Evolutionary conservation across 1,284 basidiomycete genomes (phyloP), one percentile per base, ranked within the genome.

Genomic region (Melampsora americana): DNA sequence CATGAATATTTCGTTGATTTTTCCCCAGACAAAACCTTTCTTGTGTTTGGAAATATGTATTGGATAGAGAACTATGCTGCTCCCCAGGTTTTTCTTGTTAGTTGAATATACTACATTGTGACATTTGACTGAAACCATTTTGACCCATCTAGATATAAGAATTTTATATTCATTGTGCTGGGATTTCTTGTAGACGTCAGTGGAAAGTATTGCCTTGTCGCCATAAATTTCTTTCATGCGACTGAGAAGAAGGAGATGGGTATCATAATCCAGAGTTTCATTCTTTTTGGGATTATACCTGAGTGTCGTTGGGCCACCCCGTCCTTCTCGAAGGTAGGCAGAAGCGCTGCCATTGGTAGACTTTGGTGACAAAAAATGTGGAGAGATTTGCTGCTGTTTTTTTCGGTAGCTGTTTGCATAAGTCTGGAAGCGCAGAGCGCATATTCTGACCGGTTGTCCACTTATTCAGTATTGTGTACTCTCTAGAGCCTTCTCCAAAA

Each of bases 31-130:
- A n/a, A 50, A 56, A 35, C 48, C 20, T 68, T 68, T 32, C 7
- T 56, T 28, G 39, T 42, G 6, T 42, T 50, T 26, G 18, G 48
- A 35, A 56, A 23, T 14, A 23, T 39, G 2, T 35, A 56, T 56
- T n/a, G 66, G 7, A 68, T 68, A 68, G 7, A 56, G 59, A 23
- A 68, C 46, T 16, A 39, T 68, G 18, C 66, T 68, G 18, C 53
- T 68, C 4, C 66, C 66, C 5, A 23, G 50, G 48, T 56, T 48
- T 56, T 35, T 48, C n/a, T 35, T 35, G 5, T 14, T 56, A 7
- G 66, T 68, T 18, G 48, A 35, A 56, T 68, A 68, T 1, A 30
- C 59, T 32, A n/a, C 35, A 56, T 68, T 18, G 9, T 39, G 50
- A 56, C 35, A 30, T 1, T 9, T 23, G 2, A 68, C 59, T 56